Evolutionary conservation across 2,329 filamentous ascomycete genomes (phyloP), one percentile per base, ranked within the genome.

Genomic region (Penicillium hesseltinei): DNA sequence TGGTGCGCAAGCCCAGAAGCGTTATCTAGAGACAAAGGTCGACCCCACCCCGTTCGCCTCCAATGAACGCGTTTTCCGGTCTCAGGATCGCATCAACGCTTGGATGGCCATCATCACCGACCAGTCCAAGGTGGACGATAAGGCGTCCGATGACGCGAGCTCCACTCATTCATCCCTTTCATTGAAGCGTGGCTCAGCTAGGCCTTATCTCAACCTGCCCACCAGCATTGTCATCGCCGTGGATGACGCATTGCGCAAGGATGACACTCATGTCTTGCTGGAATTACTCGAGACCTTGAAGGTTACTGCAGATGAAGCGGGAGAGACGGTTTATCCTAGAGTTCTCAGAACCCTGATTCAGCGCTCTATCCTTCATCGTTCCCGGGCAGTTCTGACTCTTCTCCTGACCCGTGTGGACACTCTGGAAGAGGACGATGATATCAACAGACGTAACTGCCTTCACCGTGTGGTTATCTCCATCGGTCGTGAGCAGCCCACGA

Each of bases 391-490:
- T 68, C 89, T 97, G 49, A 78, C 83, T n/a, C 83, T 83, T 57
- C 81, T 97, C 1, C 74, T 99, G 2, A 77, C 80, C 11, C 82
- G 86, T 42, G 81, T 94, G 51, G 82, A 86, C 44, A 87, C 84
- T 1, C 81, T 97, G 2, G 87, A 96, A 49, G 92, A 96, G 69
- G 84, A 89, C 2, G 90, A 96, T 65, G 94, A 97, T 69, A 91
- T 99, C 70, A 96, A 97, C 75, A 88, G 89, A 67, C 88, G 94
- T 13, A 99, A 97, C 71, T 94, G 91, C 71, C 85, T 99, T 48
- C 94, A 99, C 72, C 88, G 94, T 9, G 81, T 97, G 2, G 89
- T 99, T 42, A 95, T 97, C 58, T 88, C 92, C 21, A 95, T 97
- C 66, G 92, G 93, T 19, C 87, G 93, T 48, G 86, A 88, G 13